A percentile compares a stretch with the other conserved stretches of the same genome.
Evolutionary conservation across 192 early-diverging fungal genomes (phyloP).

Genomic region (Backusella sp.): DNA sequence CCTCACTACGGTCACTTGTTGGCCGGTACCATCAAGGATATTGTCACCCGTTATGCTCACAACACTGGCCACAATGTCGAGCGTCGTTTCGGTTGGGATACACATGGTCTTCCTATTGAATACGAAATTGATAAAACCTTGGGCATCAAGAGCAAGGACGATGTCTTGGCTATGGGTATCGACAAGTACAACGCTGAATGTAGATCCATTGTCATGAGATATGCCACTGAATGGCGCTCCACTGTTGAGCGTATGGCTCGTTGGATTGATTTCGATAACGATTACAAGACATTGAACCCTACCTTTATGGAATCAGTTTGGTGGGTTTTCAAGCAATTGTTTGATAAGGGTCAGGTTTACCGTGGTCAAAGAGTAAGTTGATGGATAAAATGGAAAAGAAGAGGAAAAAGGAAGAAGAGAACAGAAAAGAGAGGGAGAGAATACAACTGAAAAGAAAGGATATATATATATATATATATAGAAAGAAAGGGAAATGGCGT

Average conservation of each 20-base stretch:
- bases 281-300: slow-evolving; percentile 97
- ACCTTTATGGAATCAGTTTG: slow-evolving; percentile 98
- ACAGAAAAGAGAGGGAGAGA: not conserved
- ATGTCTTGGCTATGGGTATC: slow-evolving; percentile 92
- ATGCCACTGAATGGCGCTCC: slow-evolving; percentile 86
- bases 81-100: slow-evolving; percentile 97
- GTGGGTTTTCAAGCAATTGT: slow-evolving; percentile 99
- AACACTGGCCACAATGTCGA: slow-evolving; percentile 97
- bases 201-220: slow-evolving; percentile 95
- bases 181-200: slow-evolving; percentile 98
- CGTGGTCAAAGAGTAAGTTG: slow-evolving; percentile 65
- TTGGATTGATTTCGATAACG: slow-evolving; percentile 99
- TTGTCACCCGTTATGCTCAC: slow-evolving; percentile 95
- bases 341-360: slow-evolving; percentile 94
- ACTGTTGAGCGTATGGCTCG: slow-evolving; percentile 96
- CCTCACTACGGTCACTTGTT: slow-evolving; percentile 99
- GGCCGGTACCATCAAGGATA: slow-evolving; percentile 99
- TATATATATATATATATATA: not conserved
- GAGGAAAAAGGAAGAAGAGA: not conserved
- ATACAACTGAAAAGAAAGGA: not conserved
- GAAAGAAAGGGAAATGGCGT: not conserved
- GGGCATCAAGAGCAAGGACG: slow-evolving; percentile 80
- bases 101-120: slow-evolving; percentile 86
- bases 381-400: not conserved
- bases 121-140: slow-evolving; percentile 96